phyloP scores from a whole-genome alignment of 176 grass and related monocot species.

The Oryza glumipatula region DNA sequence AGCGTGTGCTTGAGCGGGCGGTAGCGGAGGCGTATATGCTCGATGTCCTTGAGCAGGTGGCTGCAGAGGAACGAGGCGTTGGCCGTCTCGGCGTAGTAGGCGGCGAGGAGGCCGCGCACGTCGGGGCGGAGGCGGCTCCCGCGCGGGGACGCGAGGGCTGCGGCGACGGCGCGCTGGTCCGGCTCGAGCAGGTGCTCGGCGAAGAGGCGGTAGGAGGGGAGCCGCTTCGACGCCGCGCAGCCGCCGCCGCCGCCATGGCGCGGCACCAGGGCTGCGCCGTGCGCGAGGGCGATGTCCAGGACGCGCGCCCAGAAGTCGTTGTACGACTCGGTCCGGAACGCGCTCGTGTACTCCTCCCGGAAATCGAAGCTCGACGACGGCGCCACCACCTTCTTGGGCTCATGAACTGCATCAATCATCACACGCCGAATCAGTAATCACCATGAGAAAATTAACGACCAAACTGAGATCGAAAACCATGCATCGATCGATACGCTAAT shows the following conservation, averaged over 20 bases:
- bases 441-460: neutral
- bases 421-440: neutral
- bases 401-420: neutral
- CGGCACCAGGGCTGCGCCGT: conserved; percentile 69
- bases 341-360: conserved; percentile 83
- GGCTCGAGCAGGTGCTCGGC: conserved; percentile 88
- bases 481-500: neutral
- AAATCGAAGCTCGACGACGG: conserved; percentile 63
- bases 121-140: conserved; percentile 32
- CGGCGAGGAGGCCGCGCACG: conserved; percentile 51
- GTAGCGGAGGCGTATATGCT: conserved; percentile 72
- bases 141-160: conserved; percentile 47
- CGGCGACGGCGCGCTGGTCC: conserved; percentile 63
- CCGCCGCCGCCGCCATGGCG: neutral
- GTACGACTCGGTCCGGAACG: conserved; percentile 95
- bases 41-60: conserved; percentile 79
- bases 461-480: neutral
- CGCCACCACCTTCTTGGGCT: conserved; percentile 6
- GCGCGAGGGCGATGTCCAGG: conserved; percentile 74
- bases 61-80: conserved; percentile 74
- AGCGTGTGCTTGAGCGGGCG: conserved; percentile 78
- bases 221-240: conserved; percentile 43
- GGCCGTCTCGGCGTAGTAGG: conserved; percentile 80
- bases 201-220: conserved; percentile 74
- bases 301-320: conserved; percentile 95